A percentile compares a stretch with the other conserved stretches of the same genome.
Conservation (phyloP, 1,284 basidiomycete genomes). For the Earliella scabrosa region DNA sequence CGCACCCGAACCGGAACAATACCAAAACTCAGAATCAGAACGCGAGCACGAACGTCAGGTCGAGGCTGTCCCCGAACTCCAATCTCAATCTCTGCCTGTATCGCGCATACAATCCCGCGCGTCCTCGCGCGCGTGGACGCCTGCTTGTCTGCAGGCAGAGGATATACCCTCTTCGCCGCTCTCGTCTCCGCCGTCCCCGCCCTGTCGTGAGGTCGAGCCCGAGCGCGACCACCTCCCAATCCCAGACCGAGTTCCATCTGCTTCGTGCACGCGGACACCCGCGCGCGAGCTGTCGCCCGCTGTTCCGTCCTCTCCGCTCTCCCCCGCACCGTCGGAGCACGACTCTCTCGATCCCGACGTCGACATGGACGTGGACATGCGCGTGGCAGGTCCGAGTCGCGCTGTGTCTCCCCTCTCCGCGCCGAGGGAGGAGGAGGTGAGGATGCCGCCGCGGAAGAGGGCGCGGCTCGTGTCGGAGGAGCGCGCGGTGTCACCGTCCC, state of each 20-base stretch:
- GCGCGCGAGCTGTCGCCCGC: neutral
- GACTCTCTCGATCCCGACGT: no score
- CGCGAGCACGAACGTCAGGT: no score
- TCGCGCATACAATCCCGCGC: neutral
- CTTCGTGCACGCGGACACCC: no score
- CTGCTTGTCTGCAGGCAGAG: neutral
- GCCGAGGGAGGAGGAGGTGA: no score
- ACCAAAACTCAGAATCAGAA: no score
- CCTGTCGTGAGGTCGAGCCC: neutral
- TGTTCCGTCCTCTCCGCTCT: no score
- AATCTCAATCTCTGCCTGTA: neutral
- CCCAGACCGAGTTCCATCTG: no score
- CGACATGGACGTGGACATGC: neutral
- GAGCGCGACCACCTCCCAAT: no score
- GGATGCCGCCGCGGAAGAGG: slow-evolving; percentile 15
- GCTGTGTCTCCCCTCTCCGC: neutral
- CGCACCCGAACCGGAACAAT: neutral
- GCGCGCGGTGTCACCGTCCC: neutral
- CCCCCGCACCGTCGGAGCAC: no score
- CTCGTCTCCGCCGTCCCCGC: slow-evolving; percentile 18
- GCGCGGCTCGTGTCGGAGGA: no score
- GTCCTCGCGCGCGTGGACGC: slow-evolving; percentile 5
- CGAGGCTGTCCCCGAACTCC: no score
- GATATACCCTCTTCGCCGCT: slow-evolving; percentile 22
- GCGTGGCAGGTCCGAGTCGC: neutral